Evolutionary conservation across 1,284 basidiomycete species (phyloP), one percentile per base, ranked within the genome.

Genomic region (Leccinum variabile): DNA sequence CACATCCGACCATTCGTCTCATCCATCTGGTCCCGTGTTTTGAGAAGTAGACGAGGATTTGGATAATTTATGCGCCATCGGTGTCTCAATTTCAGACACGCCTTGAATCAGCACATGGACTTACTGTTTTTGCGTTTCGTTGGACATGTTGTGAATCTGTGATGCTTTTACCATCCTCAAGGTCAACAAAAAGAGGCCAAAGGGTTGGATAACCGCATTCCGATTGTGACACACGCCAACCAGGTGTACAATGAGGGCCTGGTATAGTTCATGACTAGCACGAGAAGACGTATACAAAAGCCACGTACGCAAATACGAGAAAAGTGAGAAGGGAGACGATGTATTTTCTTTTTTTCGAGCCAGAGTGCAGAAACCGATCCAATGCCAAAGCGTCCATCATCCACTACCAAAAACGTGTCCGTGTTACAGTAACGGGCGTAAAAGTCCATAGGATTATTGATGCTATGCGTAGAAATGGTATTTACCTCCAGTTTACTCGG

Each of bases 401-500:
- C 70, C 41, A 73, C 63, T 69, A 74, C 62, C 56, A 68, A 62
- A 66, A 66, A 57, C 58, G 50, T 64, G 66, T 73, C 68, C 71
- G 13, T 74, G 59, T 39, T 39, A 39, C 37, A 39, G 14, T 59
- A 66, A 33, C 59, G 50, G 62, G 52, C 28, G 54, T 56, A 35
- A 52, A 62, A 66, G 60, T 69, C 59, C 65, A 59, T 16, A 62
- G 54, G 39, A 22, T 46, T 49, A 52, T 56, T 16, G 53, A 54
- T 59, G 60, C 22, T 25, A 25, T 39, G 18, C 56, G 30, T 18
- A 10, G 55, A 49, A 54, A 35, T 3, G 28, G 41, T 25, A 14
- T 10, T 22, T 39, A 50, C 58, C 54, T 46, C 54, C 37, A 30
- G n/a, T 65, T 83, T 88, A 93, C 83, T 93, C 91, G 52, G 85